Percentiles rank a stretch among this genome's conserved stretches.
These are phyloP conservation scores for Lactarius indigo DNA, from an alignment of 768 basidiomycete species.

Conservation along the genomic window DNA sequence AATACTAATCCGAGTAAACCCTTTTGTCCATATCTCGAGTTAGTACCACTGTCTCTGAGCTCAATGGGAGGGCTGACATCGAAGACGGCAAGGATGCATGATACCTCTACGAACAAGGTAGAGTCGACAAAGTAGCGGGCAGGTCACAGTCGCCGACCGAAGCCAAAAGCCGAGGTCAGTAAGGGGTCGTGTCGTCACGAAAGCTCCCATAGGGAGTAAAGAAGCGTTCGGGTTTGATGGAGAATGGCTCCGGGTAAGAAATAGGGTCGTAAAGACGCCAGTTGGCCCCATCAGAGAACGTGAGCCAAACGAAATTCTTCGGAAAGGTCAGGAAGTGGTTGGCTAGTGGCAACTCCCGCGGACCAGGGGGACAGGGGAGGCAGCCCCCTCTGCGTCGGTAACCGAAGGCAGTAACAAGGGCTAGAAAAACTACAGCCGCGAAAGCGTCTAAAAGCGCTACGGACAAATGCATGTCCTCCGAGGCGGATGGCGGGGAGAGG, in stretches of 20 bases:
- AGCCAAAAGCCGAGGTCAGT: constrained; percentile 26
- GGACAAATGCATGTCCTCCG: not conserved
- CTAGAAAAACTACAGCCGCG: not conserved
- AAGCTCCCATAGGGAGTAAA: constrained; percentile 29
- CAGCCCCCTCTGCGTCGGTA: not conserved
- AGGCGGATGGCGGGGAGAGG: too few species aligned
- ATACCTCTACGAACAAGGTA: constrained; percentile 18
- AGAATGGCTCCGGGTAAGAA: constrained; percentile 27
- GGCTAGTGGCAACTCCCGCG: constrained; percentile 6
- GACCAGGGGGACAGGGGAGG: constrained; percentile 12
- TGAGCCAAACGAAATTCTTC: constrained; percentile 11
- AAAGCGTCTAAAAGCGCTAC: constrained; percentile 1
- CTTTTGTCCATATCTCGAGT: constrained; percentile 1
- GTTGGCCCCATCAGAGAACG: constrained; percentile 8
- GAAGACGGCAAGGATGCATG: constrained; percentile 7
- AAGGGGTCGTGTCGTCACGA: constrained; percentile 31
- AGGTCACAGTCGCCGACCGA: constrained; percentile 26
- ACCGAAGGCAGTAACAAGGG: not conserved
- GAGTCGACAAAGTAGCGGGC: constrained; percentile 26
- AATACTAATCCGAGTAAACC: not conserved
- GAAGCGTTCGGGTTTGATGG: constrained; percentile 28
- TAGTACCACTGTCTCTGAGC: not conserved
- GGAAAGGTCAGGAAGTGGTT: constrained; percentile 11
- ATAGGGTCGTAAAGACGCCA: constrained; percentile 24
- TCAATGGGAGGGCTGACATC: not conserved